phyloP scores from a whole-genome alignment of 768 basidiomycete genomes.

The Goffeauzyma gilvescens region DNA sequence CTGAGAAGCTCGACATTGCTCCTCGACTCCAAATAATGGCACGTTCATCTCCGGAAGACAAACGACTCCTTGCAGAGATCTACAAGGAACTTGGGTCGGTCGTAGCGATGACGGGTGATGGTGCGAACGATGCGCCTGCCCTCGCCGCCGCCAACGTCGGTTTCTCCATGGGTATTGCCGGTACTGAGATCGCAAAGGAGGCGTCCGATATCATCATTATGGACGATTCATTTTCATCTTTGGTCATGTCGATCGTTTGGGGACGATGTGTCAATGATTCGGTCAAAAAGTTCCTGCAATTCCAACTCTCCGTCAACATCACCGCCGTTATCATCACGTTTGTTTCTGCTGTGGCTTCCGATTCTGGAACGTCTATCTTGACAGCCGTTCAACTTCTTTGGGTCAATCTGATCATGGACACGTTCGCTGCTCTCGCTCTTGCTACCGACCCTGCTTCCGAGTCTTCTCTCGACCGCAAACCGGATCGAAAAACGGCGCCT shows the following conservation, averaged over 20 bases:
- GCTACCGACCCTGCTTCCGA: constrained; percentile 88
- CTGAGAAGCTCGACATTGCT: constrained; percentile 60
- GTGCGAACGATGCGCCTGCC: constrained; percentile 93
- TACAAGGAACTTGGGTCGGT: constrained; percentile 72
- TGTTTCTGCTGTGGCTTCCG: constrained; percentile 66
- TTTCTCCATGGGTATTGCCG: constrained; percentile 45
- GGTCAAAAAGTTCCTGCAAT: constrained; percentile 92
- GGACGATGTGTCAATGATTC: constrained; percentile 96
- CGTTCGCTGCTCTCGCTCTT: constrained; percentile 89
- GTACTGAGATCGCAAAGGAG: constrained; percentile 96
- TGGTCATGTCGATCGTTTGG: constrained; percentile 97
- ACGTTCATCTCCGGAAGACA: constrained; percentile 92
- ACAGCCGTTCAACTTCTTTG: constrained; percentile 91
- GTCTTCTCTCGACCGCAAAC: constrained; percentile 57
- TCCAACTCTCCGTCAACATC: constrained; percentile 60
- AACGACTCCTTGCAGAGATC: constrained; percentile 76
- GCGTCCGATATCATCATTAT: constrained; percentile 77
- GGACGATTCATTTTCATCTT: constrained; percentile 52
- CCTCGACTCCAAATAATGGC: constrained; percentile 91
- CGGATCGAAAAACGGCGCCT: constrained; percentile 72
- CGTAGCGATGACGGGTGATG: constrained; percentile 82
- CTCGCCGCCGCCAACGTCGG: constrained; percentile 90
- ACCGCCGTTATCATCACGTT: constrained; percentile 90
- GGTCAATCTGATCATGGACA: constrained; percentile 49
- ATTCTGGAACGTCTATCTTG: constrained; percentile 59